These are phyloP conservation scores for Exophiala oligosperma DNA, from an alignment of 2,329 filamentous ascomycete genomes.

Conservation along the genomic window DNA sequence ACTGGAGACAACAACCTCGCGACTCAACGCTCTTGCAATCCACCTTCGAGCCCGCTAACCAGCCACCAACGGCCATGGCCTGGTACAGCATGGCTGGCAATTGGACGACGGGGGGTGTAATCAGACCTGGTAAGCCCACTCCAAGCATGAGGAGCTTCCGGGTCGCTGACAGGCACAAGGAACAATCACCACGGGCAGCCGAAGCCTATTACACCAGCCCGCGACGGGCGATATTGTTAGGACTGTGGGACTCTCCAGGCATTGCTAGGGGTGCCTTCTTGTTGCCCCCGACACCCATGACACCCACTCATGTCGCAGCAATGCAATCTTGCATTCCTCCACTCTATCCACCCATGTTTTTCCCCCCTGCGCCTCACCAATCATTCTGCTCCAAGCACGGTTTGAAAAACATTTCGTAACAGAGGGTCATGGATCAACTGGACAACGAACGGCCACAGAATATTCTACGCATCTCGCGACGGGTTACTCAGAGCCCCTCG, in stretches of 20 bases:
- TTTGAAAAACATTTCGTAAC: not conserved
- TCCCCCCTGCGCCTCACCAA: constrained; percentile 7
- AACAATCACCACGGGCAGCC: not conserved
- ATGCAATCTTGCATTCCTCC: constrained; percentile 7
- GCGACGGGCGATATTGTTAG: no score
- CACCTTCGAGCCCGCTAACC: not conserved
- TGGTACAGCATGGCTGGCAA: no score
- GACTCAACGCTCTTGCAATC: not conserved
- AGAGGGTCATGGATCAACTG: constrained; percentile 9
- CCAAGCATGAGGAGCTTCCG: no score
- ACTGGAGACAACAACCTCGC: not conserved
- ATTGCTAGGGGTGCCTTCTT: not conserved
- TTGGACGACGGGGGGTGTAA: no score
- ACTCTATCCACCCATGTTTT: not conserved
- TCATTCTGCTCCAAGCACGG: constrained; percentile 4
- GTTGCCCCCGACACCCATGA: not conserved
- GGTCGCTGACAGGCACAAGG: not conserved
- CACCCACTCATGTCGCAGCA: constrained; percentile 4
- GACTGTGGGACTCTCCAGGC: not conserved
- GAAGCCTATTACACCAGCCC: no score
- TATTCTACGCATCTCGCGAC: constrained; percentile 13
- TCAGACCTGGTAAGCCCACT: no score
- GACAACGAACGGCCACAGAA: constrained; percentile 23
- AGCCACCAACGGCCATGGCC: no score
- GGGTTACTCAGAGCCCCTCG: not conserved